These are phyloP conservation scores for Coniella vitis DNA, from an alignment of 2,329 filamentous ascomycete genomes.

Conservation along the genomic window DNA sequence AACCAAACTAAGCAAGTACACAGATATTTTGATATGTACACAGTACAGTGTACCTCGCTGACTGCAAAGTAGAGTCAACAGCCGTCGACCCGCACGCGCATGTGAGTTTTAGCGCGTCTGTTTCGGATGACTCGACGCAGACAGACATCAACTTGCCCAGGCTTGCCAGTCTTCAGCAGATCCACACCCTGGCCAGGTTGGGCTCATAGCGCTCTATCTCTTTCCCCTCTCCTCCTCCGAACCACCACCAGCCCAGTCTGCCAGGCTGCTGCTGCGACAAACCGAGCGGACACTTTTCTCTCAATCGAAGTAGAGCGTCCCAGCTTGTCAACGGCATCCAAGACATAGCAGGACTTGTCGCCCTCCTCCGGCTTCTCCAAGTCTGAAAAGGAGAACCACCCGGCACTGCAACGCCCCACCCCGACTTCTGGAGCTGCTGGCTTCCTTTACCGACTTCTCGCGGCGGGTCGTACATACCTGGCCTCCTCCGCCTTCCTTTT, in stretches of 20 bases:
- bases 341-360: constrained; percentile 6
- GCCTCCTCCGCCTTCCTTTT: constrained; percentile 7
- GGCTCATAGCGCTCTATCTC: not conserved
- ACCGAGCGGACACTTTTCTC: not conserved
- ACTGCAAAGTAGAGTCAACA: not conserved
- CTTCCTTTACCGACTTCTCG: constrained; percentile 11
- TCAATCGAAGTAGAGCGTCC: not conserved
- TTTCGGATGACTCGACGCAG: constrained; percentile 6
- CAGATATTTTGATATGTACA: too few species aligned
- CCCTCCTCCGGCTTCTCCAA: not conserved
- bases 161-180: constrained; percentile 2
- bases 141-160: not conserved
- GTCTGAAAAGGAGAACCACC: not conserved
- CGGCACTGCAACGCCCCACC: constrained; percentile 3
- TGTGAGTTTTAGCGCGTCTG: constrained; percentile 3
- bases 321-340: not conserved
- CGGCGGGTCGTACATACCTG: constrained; percentile 12
- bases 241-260: constrained; percentile 2
- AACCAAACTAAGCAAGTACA: too few species aligned
- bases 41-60: too few species aligned
- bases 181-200: not conserved
- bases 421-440: constrained; percentile 3
- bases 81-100: constrained; percentile 2
- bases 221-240: not conserved
- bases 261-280: constrained; percentile 3